Evolutionary conservation across 1,284 basidiomycete genomes (phyloP).

Genomic region (Ganoderma sinense): DNA sequence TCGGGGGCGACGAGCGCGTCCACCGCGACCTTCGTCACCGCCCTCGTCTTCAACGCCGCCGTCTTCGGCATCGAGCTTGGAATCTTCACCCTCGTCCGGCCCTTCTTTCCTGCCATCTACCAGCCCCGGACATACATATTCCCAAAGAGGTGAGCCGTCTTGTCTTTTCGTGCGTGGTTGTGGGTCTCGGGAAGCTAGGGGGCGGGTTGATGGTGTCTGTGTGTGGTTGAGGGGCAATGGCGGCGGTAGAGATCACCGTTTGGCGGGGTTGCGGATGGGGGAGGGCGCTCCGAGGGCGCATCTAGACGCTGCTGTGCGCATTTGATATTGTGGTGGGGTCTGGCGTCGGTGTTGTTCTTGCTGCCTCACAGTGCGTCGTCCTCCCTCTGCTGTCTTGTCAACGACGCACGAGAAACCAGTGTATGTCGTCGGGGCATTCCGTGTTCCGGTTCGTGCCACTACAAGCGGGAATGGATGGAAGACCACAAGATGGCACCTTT

Average conservation of each 20-base stretch:
- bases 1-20: constrained; percentile 39
- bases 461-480: neutral
- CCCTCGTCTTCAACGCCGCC: constrained; percentile 76
- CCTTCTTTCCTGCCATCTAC: constrained; percentile 79
- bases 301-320: neutral
- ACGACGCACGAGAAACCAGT: neutral
- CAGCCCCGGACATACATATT: constrained; percentile 79
- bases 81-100: constrained; percentile 75
- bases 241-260: neutral
- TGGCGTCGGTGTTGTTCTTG: neutral
- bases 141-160: constrained; percentile 50
- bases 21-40: constrained; percentile 73
- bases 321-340: neutral
- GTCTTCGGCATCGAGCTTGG: constrained; percentile 73
- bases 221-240: neutral
- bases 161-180: constrained; percentile 5
- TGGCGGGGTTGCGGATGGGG: neutral
- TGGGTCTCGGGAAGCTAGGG: constrained; percentile 1
- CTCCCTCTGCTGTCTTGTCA: neutral
- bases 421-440: neutral
- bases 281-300: neutral
- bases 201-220: neutral
- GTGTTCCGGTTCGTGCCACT: neutral
- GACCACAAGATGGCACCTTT: neutral
- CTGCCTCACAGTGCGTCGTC: neutral